Conservation (phyloP, 148 eudicot species). For the Amaranthus palmeri region DNA sequence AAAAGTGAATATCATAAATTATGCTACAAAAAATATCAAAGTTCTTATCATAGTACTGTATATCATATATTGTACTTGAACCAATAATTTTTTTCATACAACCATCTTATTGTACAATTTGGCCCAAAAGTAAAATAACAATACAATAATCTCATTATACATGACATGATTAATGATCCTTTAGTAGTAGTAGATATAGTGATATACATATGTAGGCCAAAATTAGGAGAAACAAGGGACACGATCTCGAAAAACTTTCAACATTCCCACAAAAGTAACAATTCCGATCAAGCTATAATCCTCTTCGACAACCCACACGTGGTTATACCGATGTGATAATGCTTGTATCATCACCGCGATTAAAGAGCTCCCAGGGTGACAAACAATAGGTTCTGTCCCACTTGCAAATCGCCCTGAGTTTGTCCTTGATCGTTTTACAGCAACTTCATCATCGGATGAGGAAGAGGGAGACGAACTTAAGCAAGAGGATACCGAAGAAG, state of each 20-base stretch:
- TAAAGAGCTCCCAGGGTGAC: conserved; percentile 69
- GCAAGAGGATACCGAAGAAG: conserved; percentile 31
- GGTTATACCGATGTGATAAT: conserved; percentile 63
- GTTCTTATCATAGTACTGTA: background rate
- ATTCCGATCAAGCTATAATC: conserved; percentile 62
- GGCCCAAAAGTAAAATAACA: background rate
- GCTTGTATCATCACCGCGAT: conserved; percentile 94
- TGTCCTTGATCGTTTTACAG: conserved; percentile 32
- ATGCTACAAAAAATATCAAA: background rate
- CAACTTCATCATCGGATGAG: conserved; percentile 71
- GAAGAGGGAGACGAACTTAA: conserved; percentile 31
- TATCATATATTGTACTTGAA: background rate
- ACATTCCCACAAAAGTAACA: conserved; percentile 61
- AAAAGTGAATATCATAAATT: background rate
- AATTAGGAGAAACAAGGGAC: conserved; percentile 17
- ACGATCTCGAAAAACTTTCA: conserved; percentile 50
- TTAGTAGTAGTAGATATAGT: background rate
- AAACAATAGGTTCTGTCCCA: conserved; percentile 58
- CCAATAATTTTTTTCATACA: background rate
- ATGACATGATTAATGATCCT: background rate
- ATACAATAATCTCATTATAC: conserved; percentile 3
- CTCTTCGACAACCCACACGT: conserved; percentile 73
- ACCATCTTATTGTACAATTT: too few relatives aligned
- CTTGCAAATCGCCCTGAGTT: conserved; percentile 32
- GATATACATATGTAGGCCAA: background rate